Percentiles rank a stretch among this genome's conserved stretches.
Evolutionary conservation across 176 grass and related monocot species (phyloP).

Genomic region (Chrysopogon serrulatus): DNA sequence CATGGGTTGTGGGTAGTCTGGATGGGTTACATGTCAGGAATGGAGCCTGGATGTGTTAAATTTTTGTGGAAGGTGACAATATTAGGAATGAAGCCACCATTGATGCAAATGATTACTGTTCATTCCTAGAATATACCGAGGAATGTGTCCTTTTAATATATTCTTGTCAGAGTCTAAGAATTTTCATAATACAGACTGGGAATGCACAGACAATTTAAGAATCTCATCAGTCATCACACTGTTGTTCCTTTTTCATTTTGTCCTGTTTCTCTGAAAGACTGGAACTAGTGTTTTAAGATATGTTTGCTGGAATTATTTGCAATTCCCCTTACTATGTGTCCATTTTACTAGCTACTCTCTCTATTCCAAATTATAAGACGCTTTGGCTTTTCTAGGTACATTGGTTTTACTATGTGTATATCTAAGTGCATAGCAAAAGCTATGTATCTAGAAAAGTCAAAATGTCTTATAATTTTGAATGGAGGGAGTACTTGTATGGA

Average conservation of each 20-base stretch:
- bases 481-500: conserved; percentile 12
- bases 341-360: not conserved
- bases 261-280: not conserved
- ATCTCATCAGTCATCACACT: not conserved
- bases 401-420: too few species aligned
- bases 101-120: conserved; percentile 17
- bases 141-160: conserved; percentile 22
- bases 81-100: not conserved
- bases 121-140: conserved; percentile 8
- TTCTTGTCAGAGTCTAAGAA: not conserved
- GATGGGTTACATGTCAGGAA: not conserved
- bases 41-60: not conserved
- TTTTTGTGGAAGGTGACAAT: not conserved
- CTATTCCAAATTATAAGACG: too few species aligned
- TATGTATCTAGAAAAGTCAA: too few species aligned
- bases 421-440: too few species aligned
- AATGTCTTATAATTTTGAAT: too few species aligned
- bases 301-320: not conserved
- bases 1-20: not conserved
- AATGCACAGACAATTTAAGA: not conserved
- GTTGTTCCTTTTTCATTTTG: not conserved
- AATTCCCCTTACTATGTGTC: not conserved
- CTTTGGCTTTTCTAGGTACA: too few species aligned
- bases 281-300: not conserved
- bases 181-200: not conserved